Evolutionary conservation across 768 basidiomycete genomes (phyloP), one percentile per base, ranked within the genome.

Genomic region (Baorangia bicolor): DNA sequence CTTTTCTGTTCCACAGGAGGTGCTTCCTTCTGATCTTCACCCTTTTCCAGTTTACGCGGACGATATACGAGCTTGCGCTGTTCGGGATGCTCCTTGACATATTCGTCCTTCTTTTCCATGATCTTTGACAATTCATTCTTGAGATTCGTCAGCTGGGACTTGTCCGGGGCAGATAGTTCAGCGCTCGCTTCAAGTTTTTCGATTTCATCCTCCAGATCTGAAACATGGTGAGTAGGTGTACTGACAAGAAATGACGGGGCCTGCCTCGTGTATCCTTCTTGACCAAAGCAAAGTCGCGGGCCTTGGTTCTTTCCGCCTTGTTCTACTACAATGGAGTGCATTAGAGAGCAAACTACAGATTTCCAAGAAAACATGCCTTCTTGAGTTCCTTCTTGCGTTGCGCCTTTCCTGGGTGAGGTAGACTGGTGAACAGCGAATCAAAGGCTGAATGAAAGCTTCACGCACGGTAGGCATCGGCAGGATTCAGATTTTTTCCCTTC

Each of bases 351-450:
- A 51, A 18, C 49, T 40, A 40, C 45, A 69, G 58, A 67, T 50
- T 46, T 41, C 35, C 46, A 51, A 42, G 41, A 56, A 57, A 45
- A 53, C 59, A 43, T 60, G 60, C 94, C 87, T 94, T 96, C 77
- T 96, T 96, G 41, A 98, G 77, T 70, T 99, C 96, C 70, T 94
- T 98, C 73, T 94, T 94, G 56, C 92, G 81, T 68, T 87, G 88
- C 4, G 92, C 86, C 74, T 98, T 98, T 52, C 94, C 94, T 97
- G 63, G 25, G 33, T 34, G 28, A 42, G 4, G 23, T 7, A 18
- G 30, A 30, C n/a, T 13, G 3, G 34, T 62, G n/a, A 53, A 25
- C 27, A 57, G 20, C 58, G 5, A 51, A 23, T 39, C n/a, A 49
- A n/a, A 12, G 12, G 49, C 21, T 12, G 20, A n/a, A 34, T 44